Evolutionary conservation across 1,284 basidiomycete species (phyloP), one percentile per base, ranked within the genome.

Genomic region (Somion occarium): DNA sequence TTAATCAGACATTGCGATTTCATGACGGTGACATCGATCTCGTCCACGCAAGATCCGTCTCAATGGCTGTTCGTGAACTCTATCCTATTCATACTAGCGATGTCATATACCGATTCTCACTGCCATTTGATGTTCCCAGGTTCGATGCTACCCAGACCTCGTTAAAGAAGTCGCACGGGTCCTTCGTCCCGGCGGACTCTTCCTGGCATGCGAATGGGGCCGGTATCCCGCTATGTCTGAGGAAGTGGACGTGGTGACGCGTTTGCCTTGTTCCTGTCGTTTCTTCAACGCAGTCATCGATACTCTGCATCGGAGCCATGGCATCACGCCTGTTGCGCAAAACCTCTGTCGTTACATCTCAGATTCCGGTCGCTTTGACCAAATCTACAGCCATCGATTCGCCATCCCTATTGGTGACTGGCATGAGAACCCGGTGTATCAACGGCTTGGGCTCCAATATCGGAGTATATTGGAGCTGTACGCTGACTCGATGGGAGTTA

Each of bases 161-260:
- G 59, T 88, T 25, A 23, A 61, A 64, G 83, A 88, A 62, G 73
- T 75, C 15, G 73, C 72, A 7, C 78, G 86, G 26, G 68, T 88
- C 45, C 68, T 88, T 15, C 76, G 80, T 39, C 77, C 78, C 2
- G 80, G 79, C 24, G 85, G 85, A 1, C 65, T 88, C 13, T 82
- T 88, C 63, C 61, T 85, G 15, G 80, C 82, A 3, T 75, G 74
- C 42, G 87, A 90, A 65, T 79, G 82, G 73, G 68, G 69, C 27
- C 69, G 71, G 37, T 65, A 59, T 44, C 68, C 79, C 3, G 56
- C 66, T 11, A 72, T 83, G 62, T 64, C 37, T 42, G 59, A 62
- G 60, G 64, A 56, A 15, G 51, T 54, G 42, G 63, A 71, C 61
- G 67, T 69, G 20, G 58, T 57, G 3, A 57, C 58, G 41, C 49